Evolutionary conservation across 371 early-diverging fungal genomes (phyloP).

Genomic region (Rhizopus stolonifer): DNA sequence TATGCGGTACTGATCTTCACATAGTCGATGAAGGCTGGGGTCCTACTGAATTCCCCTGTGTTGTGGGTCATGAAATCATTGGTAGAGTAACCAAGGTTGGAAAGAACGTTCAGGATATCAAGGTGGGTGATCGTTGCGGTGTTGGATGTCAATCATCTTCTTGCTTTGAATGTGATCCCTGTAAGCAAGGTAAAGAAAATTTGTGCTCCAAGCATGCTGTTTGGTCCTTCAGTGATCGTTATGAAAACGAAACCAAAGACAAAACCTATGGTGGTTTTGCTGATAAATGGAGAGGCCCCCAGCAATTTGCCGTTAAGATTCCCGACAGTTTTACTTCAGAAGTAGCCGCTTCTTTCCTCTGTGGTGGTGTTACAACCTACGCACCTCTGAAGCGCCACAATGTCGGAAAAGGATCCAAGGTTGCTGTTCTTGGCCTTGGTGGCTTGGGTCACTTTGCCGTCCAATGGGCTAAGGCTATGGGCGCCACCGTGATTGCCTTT

Average conservation of each 20-base stretch:
- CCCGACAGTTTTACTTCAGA: conserved; percentile 51
- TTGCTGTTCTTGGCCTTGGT: conserved; percentile 74
- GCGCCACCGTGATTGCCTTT: conserved; percentile 71
- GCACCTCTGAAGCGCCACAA: conserved; percentile 50
- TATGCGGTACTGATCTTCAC: conserved; percentile 59
- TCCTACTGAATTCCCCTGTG: conserved; percentile 56
- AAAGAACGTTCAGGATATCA: conserved; percentile 37
- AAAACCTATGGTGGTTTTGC: conserved; percentile 67
- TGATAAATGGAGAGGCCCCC: conserved; percentile 57
- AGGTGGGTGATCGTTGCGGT: conserved; percentile 71
- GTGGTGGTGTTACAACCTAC: conserved; percentile 47
- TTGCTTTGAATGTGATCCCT: conserved; percentile 35
- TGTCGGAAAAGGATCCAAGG: conserved; percentile 49
- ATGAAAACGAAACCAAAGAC: conserved; percentile 53
- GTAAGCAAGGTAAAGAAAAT: conserved; percentile 33
- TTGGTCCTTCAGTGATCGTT: conserved; percentile 63
- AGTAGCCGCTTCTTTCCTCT: conserved; percentile 53
- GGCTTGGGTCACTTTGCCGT: conserved; percentile 73
- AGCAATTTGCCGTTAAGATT: conserved; percentile 53
- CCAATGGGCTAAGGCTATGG: conserved; percentile 58
- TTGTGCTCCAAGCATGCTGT: conserved; percentile 46
- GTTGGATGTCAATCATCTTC: conserved; percentile 61
- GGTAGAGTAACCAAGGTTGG: conserved; percentile 58
- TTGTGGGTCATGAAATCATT: conserved; percentile 69
- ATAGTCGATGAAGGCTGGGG: conserved; percentile 72